Evolutionary conservation across 495 filamentous ascomycete species (phyloP).

Genomic region (Xylaria venustula): DNA sequence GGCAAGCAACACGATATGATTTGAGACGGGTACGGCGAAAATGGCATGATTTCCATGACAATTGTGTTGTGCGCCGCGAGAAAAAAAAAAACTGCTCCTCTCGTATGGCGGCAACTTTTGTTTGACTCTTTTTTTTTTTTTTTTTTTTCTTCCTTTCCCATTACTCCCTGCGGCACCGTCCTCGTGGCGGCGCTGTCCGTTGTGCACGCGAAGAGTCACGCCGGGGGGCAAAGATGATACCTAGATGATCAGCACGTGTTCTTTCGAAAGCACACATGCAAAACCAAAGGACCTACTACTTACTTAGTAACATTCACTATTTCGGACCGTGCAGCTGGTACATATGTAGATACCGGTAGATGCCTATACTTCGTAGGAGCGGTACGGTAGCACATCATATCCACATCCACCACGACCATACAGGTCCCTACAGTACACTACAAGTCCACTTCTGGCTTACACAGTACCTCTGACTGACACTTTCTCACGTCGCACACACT

Average conservation of each 20-base stretch:
- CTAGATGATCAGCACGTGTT: constrained; percentile 8
- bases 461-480: background rate
- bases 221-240: background rate
- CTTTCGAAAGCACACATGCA: too few species aligned
- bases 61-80: too few species aligned
- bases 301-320: background rate
- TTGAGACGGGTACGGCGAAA: background rate
- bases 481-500: background rate
- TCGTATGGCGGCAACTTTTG: background rate
- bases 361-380: constrained; percentile 1
- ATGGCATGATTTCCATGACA: background rate
- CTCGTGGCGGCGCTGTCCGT: background rate
- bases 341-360: background rate
- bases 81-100: background rate
- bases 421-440: background rate
- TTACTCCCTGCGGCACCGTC: background rate
- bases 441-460: background rate
- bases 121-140: background rate
- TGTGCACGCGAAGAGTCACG: background rate
- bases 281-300: background rate
- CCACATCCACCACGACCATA: too few species aligned
- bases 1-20: background rate
- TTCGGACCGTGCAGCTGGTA: constrained; percentile 8
- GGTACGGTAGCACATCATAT: background rate
- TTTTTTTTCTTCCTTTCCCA: too few species aligned